These are phyloP conservation scores for Lathyrus tuberosus DNA, from an alignment of 306 rosid genomes.

Conservation along the genomic window DNA sequence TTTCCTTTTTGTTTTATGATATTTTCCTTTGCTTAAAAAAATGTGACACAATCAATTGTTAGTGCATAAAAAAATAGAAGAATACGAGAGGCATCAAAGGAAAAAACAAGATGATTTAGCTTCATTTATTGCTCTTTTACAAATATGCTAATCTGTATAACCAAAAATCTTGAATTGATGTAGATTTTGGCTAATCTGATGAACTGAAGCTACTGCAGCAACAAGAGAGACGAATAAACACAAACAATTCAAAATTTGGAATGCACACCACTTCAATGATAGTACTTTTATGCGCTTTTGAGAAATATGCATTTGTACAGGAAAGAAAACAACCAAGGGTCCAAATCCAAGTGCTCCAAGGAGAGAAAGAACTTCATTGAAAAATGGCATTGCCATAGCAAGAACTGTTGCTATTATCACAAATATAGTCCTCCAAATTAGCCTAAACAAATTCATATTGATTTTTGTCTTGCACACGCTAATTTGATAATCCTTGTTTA, in stretches of 20 bases:
- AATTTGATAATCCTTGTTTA: slow-evolving; percentile 44
- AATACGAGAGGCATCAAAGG: no score
- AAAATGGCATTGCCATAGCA: slow-evolving; percentile 65
- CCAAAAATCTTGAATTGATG: slow-evolving; percentile 47
- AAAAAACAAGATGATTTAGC: neutral
- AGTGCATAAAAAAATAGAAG: no score
- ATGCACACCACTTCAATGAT: slow-evolving; percentile 52
- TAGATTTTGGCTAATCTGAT: slow-evolving; percentile 51
- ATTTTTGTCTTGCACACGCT: slow-evolving; percentile 22
- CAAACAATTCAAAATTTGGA: slow-evolving; percentile 51
- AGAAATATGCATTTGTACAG: slow-evolving; percentile 68
- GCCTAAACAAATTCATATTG: slow-evolving; percentile 54
- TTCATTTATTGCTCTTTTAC: neutral
- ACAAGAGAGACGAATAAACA: slow-evolving; percentile 58
- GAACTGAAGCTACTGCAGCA: slow-evolving; percentile 52
- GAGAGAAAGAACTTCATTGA: slow-evolving; percentile 62
- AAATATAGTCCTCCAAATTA: slow-evolving; percentile 65
- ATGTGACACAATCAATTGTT: no score
- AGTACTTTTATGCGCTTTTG: slow-evolving; percentile 45
- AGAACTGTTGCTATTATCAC: slow-evolving; percentile 48
- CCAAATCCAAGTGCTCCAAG: slow-evolving; percentile 73
- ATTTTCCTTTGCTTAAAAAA: no score
- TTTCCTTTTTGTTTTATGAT: no score
- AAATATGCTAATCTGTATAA: slow-evolving; percentile 37
- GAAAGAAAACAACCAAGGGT: slow-evolving; percentile 67